These are phyloP conservation scores for Knoxdaviesia capensis DNA, from an alignment of 2,329 filamentous ascomycete species.

Conservation along the genomic window DNA sequence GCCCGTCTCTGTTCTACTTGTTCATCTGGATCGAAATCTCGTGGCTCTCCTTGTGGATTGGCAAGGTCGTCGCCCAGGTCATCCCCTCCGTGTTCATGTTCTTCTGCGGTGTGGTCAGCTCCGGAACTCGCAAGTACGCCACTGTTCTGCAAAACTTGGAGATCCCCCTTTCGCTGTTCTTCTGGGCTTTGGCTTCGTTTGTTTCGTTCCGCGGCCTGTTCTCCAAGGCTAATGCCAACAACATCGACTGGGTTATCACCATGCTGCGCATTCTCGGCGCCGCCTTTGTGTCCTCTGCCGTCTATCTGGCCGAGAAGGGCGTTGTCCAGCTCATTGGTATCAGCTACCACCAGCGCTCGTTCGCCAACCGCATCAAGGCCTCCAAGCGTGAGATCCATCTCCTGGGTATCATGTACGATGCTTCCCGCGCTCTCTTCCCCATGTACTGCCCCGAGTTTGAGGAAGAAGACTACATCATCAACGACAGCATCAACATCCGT, in stretches of 20 bases:
- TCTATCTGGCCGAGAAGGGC: slow-evolving; percentile 58
- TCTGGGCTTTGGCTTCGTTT: slow-evolving; percentile 44
- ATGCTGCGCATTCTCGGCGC: slow-evolving; percentile 47
- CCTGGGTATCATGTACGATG: slow-evolving; percentile 72
- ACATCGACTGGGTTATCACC: slow-evolving; percentile 31
- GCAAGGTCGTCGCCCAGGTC: slow-evolving; percentile 41
- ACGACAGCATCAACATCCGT: slow-evolving; percentile 57
- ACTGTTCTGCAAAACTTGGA: slow-evolving; percentile 42
- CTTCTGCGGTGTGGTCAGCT: slow-evolving; percentile 47
- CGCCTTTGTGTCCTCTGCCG: slow-evolving; percentile 43
- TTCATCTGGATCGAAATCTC: slow-evolving; percentile 51
- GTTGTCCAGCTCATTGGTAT: slow-evolving; percentile 70
- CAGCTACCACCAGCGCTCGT: slow-evolving; percentile 69
- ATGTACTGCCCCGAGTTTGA: slow-evolving; percentile 80
- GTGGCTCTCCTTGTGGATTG: slow-evolving; percentile 47
- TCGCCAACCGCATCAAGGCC: slow-evolving; percentile 64
- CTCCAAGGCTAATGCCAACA: slow-evolving; percentile 10
- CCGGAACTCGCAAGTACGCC: slow-evolving; percentile 51
- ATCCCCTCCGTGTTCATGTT: slow-evolving; percentile 46
- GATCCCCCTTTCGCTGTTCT: slow-evolving; percentile 46
- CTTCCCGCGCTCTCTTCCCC: slow-evolving; percentile 73
- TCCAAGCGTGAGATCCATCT: slow-evolving; percentile 76
- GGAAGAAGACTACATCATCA: slow-evolving; percentile 83
- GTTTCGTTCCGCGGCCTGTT: slow-evolving; percentile 41
- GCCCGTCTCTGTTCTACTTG: slow-evolving; percentile 35